phyloP scores from a whole-genome alignment of 1,284 basidiomycete genomes.

The Ceratobasidium sp. region DNA sequence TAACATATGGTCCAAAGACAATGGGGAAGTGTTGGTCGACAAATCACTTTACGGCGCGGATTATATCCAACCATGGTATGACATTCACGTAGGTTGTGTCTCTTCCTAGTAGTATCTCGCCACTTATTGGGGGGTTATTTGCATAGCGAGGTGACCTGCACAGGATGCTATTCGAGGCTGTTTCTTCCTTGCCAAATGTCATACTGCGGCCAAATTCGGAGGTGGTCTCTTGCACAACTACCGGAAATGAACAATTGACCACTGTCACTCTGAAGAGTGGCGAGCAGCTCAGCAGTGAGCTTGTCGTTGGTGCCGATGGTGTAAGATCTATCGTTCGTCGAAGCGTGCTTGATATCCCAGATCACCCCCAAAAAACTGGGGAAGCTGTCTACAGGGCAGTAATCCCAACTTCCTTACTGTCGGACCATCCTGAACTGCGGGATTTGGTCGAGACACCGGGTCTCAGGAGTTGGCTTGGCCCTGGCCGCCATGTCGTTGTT shows the following conservation, averaged over 20 bases:
- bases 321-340: slow-evolving; percentile 66
- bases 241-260: slow-evolving; percentile 52
- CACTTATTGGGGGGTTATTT: neutral
- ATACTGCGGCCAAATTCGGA: slow-evolving; percentile 41
- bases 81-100: slow-evolving; percentile 59
- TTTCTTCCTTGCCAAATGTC: slow-evolving; percentile 51
- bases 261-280: slow-evolving; percentile 61
- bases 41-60: slow-evolving; percentile 48
- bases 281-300: slow-evolving; percentile 60
- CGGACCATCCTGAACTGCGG: slow-evolving; percentile 40
- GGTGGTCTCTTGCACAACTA: slow-evolving; percentile 42
- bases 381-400: slow-evolving; percentile 60
- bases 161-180: slow-evolving; percentile 64
- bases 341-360: slow-evolving; percentile 61
- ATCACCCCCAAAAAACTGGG: slow-evolving; percentile 62
- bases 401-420: slow-evolving; percentile 41
- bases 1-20: slow-evolving; percentile 36
- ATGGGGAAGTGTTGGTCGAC: slow-evolving; percentile 47
- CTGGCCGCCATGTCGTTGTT: slow-evolving; percentile 45
- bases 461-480: slow-evolving; percentile 45
- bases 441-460: slow-evolving; percentile 42
- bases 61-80: slow-evolving; percentile 62
- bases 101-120: neutral
- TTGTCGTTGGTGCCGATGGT: slow-evolving; percentile 70
- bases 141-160: slow-evolving; percentile 68